phyloP scores from a whole-genome alignment of 257 asterid species.

The Nicotiana tabacum region DNA sequence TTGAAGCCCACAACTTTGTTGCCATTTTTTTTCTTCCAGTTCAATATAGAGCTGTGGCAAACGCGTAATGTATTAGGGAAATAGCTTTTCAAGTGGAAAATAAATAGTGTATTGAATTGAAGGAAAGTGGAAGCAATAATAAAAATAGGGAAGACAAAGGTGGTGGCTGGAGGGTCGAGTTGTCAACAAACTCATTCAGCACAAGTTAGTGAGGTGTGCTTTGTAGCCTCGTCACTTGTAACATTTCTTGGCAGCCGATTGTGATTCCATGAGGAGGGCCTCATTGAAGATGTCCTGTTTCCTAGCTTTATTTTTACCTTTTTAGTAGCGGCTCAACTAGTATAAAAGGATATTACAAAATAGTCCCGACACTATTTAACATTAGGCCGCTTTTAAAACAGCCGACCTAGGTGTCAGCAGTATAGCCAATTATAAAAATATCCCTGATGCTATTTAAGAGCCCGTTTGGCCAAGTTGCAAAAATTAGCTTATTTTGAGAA shows the following conservation, averaged over 20 bases:
- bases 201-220: conserved; percentile 25
- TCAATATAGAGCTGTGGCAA: background rate
- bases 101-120: background rate
- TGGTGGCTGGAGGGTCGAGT: conserved; percentile 28
- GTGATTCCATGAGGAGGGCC: background rate
- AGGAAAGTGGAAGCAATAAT: background rate
- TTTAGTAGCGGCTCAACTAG: too few relatives aligned
- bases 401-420: too few relatives aligned
- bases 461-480: too few relatives aligned
- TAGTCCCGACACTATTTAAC: too few relatives aligned
- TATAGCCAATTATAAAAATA: too few relatives aligned
- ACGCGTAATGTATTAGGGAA: background rate
- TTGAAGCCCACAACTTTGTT: conserved; percentile 69
- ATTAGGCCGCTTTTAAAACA: too few relatives aligned
- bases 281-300: background rate
- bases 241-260: background rate
- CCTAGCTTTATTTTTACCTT: background rate
- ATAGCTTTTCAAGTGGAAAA: background rate
- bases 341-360: too few relatives aligned
- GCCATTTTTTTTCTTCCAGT: conserved; percentile 44
- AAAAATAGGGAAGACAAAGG: background rate
- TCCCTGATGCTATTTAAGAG: too few relatives aligned
- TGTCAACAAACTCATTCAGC: conserved; percentile 31
- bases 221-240: background rate
- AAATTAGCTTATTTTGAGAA: too few relatives aligned